Base-by-base conservation (phyloP, 2,329 filamentous ascomycete species). In the Ascochyta fabae region DNA sequence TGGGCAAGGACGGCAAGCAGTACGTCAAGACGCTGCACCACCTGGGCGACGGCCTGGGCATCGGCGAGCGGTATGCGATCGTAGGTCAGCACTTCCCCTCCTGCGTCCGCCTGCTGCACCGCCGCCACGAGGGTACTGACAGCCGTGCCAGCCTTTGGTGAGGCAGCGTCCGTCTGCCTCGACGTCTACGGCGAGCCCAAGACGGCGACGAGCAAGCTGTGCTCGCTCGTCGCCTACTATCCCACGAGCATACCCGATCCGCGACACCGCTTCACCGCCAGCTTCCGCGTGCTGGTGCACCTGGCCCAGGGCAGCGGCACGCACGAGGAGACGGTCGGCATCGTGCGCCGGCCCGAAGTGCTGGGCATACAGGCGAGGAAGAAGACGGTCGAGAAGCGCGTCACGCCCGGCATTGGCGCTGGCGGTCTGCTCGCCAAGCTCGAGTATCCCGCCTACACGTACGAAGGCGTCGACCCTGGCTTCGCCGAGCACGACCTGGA, bases 401-500 rank as follows among this genome's bases (percentile, higher is more conserved):
- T 85, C 49, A 79, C 80, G 4, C 74, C 79, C 0, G 83, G 83
- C 0, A 78, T 81, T 2, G 83, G 83, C 9, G 78, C 79, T 9
- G 83, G 79, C 31, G 69, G 83, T 3, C 67, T 77, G 33, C 71
- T 73, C 29, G 62, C 69, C 38, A 75, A 77, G 51, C 72, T 80
- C n/a, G 70, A 74, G 43, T 78, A 80, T 54, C 75, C 75, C 38
- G 75, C 80, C 4, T 86, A 82, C 66, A 80, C 80, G 0, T 88
- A 88, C 61, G 78, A 81, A 10, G 78, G 80, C 56, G 84, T 75
- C 0, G 77, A 85, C 46, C 76, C 85, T 0, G 90, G 90, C 0
- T 92, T 93, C 59, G 89, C 89, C 0, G 89, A 92, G 73, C 81
- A 83, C 19, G 85, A 91, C 52, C 71, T 90, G 29, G 86, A 89